Evolutionary conservation across 345 rosid species (phyloP).

Genomic region (Cardiospermum halicacabum): DNA sequence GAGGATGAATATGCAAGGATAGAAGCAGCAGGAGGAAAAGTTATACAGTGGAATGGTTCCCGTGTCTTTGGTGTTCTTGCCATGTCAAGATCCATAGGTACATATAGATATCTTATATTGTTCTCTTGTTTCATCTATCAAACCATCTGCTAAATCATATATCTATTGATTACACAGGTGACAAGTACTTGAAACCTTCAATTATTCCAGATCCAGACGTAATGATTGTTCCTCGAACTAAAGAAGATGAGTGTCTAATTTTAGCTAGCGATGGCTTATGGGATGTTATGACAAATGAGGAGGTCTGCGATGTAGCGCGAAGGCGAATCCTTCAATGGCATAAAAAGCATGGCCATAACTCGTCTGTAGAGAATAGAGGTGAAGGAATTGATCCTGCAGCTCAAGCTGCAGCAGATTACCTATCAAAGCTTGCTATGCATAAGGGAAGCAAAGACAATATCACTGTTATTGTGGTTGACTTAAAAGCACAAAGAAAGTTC

Average conservation of each 20-base stretch:
- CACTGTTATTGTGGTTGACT: constrained; percentile 62
- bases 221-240: constrained; percentile 41
- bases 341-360: constrained; percentile 42
- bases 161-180: constrained; percentile 37
- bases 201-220: constrained; percentile 76
- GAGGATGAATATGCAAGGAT: constrained; percentile 75
- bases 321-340: constrained; percentile 61
- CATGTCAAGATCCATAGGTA: constrained; percentile 89
- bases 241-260: constrained; percentile 72
- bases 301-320: constrained; percentile 59
- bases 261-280: constrained; percentile 82
- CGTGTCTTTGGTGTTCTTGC: constrained; percentile 83
- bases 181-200: constrained; percentile 65
- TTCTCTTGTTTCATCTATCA: too few relatives aligned
- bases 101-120: too few relatives aligned
- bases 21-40: constrained; percentile 75
- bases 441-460: constrained; percentile 86
- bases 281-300: constrained; percentile 71
- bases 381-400: constrained; percentile 58
- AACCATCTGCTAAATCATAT: too few relatives aligned
- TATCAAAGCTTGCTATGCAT: constrained; percentile 58
- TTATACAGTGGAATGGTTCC: constrained; percentile 73
- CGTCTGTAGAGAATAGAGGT: constrained; percentile 27
- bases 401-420: constrained; percentile 67
- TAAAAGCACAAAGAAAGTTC: constrained; percentile 61